Base-by-base conservation (phyloP, 2,329 filamentous ascomycete genomes). In the Didymella arachidicola region DNA sequence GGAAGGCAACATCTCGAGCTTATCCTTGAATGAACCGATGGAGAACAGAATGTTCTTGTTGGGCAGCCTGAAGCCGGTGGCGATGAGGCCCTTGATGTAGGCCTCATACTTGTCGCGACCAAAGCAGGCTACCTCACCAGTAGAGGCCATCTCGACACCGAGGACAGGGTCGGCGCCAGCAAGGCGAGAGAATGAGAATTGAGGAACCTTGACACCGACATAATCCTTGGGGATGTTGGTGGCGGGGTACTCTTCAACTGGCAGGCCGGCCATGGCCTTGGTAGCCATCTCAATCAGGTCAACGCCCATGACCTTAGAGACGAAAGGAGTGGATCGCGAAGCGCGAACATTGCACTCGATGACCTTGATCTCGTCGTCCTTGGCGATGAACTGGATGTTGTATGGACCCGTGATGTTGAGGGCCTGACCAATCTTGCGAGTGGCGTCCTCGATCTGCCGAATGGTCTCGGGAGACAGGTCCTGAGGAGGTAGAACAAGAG, bases 321-420 rank as follows among this genome's bases (percentile, higher is more conserved):
- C 93, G 74, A 99, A 99, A 61, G 95, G 95, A 84, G 97, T 97
- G 0, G 94, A 98, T 65, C 95, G 87, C 44, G 95, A 97, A 16
- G 95, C 95, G 63, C 95, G 89, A 60, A 98, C 95, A 72, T 99
- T 99, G 80, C 95, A 98, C 81, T 99, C 95, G 65, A 99, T 99
- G 66, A 99, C 95, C 84, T 98, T 98, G 83, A 99, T 98, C 67
- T 98, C 94, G 77, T 98, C 98, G 78, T 98, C 93, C 82, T 98
- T 98, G 71, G 95, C 95, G 72, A 99, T 99, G 82, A 99, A 98
- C 77, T 99, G 95, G 64, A 99, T 99, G 80, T 99, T 99, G 86
- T 90, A 97, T 22, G 95, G 95, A 48, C 95, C 95, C 39, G 95
- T 98, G 56, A 99, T 90, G 76, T 98, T 97, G 59, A 98, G 85